Conservation (phyloP, 2,329 filamentous ascomycete species). For the Aureobasidium zeae region DNA sequence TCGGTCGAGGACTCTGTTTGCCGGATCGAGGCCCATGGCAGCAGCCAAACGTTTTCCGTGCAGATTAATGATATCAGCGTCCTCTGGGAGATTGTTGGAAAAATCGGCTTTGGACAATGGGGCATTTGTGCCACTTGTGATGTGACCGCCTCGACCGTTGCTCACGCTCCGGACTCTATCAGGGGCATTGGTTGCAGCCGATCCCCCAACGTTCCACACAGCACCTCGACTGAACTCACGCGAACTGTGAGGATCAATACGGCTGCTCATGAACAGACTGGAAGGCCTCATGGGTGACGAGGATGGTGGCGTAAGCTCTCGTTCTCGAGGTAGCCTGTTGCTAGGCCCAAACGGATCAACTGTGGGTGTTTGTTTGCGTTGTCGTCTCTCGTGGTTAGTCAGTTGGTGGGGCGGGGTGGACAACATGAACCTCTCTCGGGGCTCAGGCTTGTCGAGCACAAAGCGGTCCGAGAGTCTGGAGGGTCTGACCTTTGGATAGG, state of each 20-base stretch:
- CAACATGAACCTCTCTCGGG: slow-evolving; percentile 8
- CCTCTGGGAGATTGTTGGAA: slow-evolving; percentile 36
- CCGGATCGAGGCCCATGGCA: slow-evolving; percentile 70
- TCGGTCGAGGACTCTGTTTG: slow-evolving; percentile 50
- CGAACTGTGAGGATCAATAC: neutral
- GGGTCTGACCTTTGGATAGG: neutral
- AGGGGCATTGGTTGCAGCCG: slow-evolving; percentile 47
- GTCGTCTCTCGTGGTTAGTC: neutral
- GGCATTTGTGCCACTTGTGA: slow-evolving; percentile 65
- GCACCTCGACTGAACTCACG: slow-evolving; percentile 52
- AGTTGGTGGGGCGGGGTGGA: slow-evolving; percentile 7
- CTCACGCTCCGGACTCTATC: slow-evolving; percentile 34
- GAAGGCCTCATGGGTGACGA: neutral
- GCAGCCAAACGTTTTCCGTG: slow-evolving; percentile 68
- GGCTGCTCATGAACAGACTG: slow-evolving; percentile 7
- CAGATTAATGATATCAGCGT: slow-evolving; percentile 54
- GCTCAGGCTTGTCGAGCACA: slow-evolving; percentile 34
- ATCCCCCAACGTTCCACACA: slow-evolving; percentile 70
- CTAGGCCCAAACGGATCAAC: slow-evolving; percentile 7
- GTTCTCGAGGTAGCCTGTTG: neutral
- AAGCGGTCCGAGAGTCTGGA: slow-evolving; percentile 48
- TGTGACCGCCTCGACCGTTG: slow-evolving; percentile 53
- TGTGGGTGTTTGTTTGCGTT: neutral
- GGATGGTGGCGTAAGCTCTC: neutral
- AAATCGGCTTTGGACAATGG: slow-evolving; percentile 51